These are phyloP conservation scores for Fraxinus americana DNA, from an alignment of 257 asterid species.

Conservation along the genomic window DNA sequence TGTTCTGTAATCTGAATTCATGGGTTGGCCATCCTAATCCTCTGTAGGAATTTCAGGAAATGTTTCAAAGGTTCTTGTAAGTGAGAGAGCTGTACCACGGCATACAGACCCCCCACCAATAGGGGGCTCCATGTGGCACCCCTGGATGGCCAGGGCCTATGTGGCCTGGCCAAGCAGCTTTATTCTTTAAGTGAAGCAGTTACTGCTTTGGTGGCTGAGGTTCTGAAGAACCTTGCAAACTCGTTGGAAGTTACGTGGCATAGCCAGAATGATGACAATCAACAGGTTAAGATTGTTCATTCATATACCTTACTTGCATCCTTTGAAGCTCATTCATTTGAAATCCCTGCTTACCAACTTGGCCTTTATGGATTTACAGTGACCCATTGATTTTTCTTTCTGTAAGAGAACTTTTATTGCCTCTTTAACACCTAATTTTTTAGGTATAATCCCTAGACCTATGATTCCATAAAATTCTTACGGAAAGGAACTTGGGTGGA, in stretches of 20 bases:
- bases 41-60: conserved; percentile 88
- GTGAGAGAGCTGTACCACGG: conserved; percentile 38
- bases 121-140: no score
- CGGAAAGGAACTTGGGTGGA: background rate
- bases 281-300: background rate
- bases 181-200: conserved; percentile 75
- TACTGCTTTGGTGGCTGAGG: conserved; percentile 99
- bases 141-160: no score
- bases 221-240: conserved; percentile 88
- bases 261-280: background rate
- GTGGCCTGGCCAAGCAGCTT: no score
- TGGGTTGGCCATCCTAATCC: conserved; percentile 98
- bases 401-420: background rate
- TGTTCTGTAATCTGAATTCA: conserved; percentile 88
- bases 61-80: conserved; percentile 86
- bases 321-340: background rate
- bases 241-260: background rate
- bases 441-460: background rate
- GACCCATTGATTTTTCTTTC: conserved; percentile 1
- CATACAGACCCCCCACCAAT: no score
- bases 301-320: no score
- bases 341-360: background rate
- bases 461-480: background rate
- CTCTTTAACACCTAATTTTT: background rate
- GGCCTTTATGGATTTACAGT: background rate